phyloP scores from a whole-genome alignment of 2,329 filamentous ascomycete genomes.

The Neopestalotiopsis sp. region DNA sequence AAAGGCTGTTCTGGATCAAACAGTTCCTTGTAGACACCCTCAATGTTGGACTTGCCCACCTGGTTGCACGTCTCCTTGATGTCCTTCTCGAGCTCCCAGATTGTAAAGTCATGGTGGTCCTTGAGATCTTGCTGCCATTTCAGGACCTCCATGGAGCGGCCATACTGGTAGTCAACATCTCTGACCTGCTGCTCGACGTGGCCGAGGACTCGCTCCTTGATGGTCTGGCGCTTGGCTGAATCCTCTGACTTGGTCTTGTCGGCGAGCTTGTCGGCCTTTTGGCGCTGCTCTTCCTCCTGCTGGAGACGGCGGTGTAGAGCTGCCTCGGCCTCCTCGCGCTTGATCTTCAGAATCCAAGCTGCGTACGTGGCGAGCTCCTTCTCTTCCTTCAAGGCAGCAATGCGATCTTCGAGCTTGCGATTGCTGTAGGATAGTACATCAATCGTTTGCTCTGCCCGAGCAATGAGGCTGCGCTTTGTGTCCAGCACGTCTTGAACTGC shows the following conservation, averaged over 20 bases:
- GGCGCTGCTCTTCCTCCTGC: no score
- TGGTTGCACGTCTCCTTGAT: slow-evolving; percentile 3
- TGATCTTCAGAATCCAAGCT: no score
- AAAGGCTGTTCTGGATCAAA: background rate
- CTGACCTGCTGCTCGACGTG: slow-evolving; percentile 22
- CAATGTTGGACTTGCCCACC: slow-evolving; percentile 7
- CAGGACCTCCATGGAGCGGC: background rate
- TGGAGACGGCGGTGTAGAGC: no score
- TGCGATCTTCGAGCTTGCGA: background rate
- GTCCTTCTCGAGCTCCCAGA: slow-evolving; percentile 9
- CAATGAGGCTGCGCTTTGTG: background rate
- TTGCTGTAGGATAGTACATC: background rate
- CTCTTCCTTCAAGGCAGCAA: slow-evolving; percentile 5
- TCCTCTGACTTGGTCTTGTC: slow-evolving; percentile 22
- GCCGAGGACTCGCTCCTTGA: slow-evolving; percentile 20
- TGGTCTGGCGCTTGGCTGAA: slow-evolving; percentile 14
- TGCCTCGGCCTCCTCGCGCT: no score
- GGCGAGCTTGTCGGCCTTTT: slow-evolving; percentile 6
- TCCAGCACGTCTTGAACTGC: slow-evolving; percentile 4
- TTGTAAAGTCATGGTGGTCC: slow-evolving; percentile 8
- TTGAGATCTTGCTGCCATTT: background rate
- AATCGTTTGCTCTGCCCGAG: background rate
- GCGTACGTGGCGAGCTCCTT: slow-evolving; percentile 4
- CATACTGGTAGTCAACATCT: slow-evolving; percentile 19
- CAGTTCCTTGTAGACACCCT: slow-evolving; percentile 20